Base-by-base conservation (phyloP, 768 basidiomycete genomes). In the Amanita muscaria region DNA sequence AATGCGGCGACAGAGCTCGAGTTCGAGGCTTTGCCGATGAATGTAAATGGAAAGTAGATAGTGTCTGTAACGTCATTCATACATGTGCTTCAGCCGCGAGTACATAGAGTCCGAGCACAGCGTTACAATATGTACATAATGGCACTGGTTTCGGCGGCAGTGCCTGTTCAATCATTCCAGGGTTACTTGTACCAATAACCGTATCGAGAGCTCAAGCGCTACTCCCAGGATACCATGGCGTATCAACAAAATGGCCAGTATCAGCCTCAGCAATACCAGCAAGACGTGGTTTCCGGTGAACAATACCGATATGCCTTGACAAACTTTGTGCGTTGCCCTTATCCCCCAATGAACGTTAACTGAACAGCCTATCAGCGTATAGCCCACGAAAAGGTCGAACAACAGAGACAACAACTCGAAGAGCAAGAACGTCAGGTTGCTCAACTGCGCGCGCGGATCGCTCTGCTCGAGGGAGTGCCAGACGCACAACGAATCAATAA, bases 341-440 rank as follows among this genome's bases (percentile, higher is more conserved):
- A 18, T 21, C n/a, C 23, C 24, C 5, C 14, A 21, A 34, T 37
- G 11, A 29, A 29, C 40, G 23, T 27, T 19, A 35, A n/a, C 21
- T 35, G 27, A 23, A 14, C 18, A 12, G 6, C 7, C 12, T 15
- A 19, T 29, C 37, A 87, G 87, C 76, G 85, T 43, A 84, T 89
- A 58, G 88, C 88, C 22, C 88, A 90, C 67, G 82, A 89, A 61
- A 88, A 85, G 61, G 88, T 90, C 52, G 88, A 90, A 60, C 76
- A 83, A 53, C 88, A 90, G 58, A 69, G 88, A 9, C 56, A 56
- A 10, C 86, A 90, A 56, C 73, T 90, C 16, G 82, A 88, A 56
- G 83, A 87, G 58, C 88, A 89, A 58, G 88, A 91, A 51, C 70
- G 77, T 50, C 86, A 89, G 59, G 81, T 90, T 35, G 89, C 86